Conservation (phyloP, 176 grass and related monocot genomes). For the Oryza punctata region DNA sequence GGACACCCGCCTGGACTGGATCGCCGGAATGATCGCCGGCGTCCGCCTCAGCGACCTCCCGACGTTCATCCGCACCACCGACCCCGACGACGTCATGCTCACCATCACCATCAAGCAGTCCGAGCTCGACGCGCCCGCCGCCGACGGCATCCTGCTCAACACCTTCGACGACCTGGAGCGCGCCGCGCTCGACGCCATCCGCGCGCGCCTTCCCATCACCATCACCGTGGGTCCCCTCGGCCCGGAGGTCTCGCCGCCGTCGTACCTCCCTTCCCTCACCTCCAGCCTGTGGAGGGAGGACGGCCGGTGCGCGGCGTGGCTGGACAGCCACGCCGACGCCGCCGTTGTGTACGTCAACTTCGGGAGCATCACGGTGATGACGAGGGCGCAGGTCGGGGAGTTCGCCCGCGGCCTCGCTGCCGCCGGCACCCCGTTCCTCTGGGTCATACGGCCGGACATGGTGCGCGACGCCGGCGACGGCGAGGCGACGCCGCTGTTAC, state of each 20-base stretch:
- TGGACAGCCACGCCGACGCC: slow-evolving; percentile 21
- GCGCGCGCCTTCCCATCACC: slow-evolving; percentile 45
- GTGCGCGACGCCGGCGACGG: slow-evolving; percentile 32
- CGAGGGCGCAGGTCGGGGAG: slow-evolving; percentile 49
- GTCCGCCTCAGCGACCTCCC: slow-evolving; percentile 66
- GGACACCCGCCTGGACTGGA: slow-evolving; percentile 67
- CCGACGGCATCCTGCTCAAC: slow-evolving; percentile 51
- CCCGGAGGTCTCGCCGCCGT: slow-evolving; percentile 33
- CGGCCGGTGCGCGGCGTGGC: slow-evolving; percentile 54
- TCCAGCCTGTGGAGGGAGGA: slow-evolving; percentile 73
- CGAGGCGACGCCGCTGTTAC: slow-evolving; percentile 16
- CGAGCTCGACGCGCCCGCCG: slow-evolving; percentile 46
- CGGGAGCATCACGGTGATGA: slow-evolving; percentile 63
- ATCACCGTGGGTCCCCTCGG: slow-evolving; percentile 62
- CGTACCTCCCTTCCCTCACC: slow-evolving; percentile 38
- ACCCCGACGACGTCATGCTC: slow-evolving; percentile 57
- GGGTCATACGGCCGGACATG: slow-evolving; percentile 67
- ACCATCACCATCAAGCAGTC: slow-evolving; percentile 49
- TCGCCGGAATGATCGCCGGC: slow-evolving; percentile 46
- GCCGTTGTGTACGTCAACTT: slow-evolving; percentile 69
- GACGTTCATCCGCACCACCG: slow-evolving; percentile 72
- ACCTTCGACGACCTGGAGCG: slow-evolving; percentile 42
- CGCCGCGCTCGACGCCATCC: slow-evolving; percentile 41
- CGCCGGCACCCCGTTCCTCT: slow-evolving; percentile 58
- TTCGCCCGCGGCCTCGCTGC: slow-evolving; percentile 68